phyloP scores from a whole-genome alignment of 192 early-diverging fungal genomes.

The Blastocladiella britannica region DNA sequence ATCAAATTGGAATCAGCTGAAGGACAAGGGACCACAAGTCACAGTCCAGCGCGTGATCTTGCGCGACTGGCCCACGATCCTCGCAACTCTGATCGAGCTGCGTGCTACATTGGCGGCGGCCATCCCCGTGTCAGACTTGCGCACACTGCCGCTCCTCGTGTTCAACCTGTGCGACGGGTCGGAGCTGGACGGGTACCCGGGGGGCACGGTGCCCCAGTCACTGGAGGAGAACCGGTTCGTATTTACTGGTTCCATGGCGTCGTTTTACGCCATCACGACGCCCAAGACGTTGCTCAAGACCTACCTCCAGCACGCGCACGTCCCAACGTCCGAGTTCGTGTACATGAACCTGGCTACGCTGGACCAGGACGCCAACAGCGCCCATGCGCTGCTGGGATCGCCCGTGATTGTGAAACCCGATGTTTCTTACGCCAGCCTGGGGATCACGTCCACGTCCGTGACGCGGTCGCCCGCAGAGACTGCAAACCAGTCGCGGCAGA shows the following conservation, averaged over 20 bases:
- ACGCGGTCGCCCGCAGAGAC: slow-evolving; percentile 9
- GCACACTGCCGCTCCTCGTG: background rate
- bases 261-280: background rate
- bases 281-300: slow-evolving; percentile 4
- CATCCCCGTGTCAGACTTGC: too few relatives aligned
- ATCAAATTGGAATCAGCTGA: too few relatives aligned
- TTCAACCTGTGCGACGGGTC: background rate
- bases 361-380: background rate
- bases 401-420: slow-evolving; percentile 9
- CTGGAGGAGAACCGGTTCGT: background rate
- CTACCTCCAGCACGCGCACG: slow-evolving; percentile 4
- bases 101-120: too few relatives aligned
- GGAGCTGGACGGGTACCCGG: background rate
- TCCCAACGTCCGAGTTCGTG: slow-evolving; percentile 11
- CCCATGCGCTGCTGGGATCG: background rate
- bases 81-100: background rate
- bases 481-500: slow-evolving; percentile 11
- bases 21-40: too few relatives aligned
- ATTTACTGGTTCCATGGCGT: background rate
- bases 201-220: background rate
- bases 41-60: too few relatives aligned
- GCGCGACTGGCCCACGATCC: background rate
- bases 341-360: slow-evolving; percentile 2
- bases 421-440: slow-evolving; percentile 26
- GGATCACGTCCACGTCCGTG: slow-evolving; percentile 16